A percentile compares a stretch with the other conserved stretches of the same genome.
Evolutionary conservation across 495 filamentous ascomycete genomes (phyloP).

Genomic region (Cudoniella acicularis): DNA sequence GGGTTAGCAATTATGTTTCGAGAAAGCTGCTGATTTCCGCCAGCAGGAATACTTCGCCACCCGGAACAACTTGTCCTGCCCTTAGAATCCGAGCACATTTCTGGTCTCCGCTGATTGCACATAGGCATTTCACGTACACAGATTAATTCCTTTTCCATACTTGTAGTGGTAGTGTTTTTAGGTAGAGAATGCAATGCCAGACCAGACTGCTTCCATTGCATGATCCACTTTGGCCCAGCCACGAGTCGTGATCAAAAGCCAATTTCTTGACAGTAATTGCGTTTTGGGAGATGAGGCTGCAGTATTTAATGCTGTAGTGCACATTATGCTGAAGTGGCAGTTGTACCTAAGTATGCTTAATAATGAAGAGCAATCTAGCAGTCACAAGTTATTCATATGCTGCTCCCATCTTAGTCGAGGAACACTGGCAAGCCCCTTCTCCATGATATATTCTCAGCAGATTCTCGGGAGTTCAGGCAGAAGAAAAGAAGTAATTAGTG

Average conservation of each 20-base stretch:
- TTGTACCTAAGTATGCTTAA: no score
- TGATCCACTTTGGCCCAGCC: background rate
- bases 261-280: background rate
- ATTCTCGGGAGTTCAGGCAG: no score
- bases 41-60: conserved; percentile 14
- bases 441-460: no score
- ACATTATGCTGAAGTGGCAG: no score
- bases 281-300: background rate
- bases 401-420: no score
- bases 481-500: no score
- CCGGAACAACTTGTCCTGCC: background rate
- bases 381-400: no score
- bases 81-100: conserved; percentile 1
- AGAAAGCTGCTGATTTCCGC: conserved; percentile 23
- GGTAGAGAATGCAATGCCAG: conserved; percentile 9
- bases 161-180: conserved; percentile 7
- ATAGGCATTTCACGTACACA: conserved; percentile 21
- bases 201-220: background rate
- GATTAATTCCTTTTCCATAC: conserved; percentile 3
- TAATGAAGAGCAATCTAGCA: no score
- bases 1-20: background rate
- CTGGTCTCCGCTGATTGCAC: conserved; percentile 20
- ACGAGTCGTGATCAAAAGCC: background rate
- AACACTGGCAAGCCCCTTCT: no score
- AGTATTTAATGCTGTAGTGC: background rate